Evolutionary conservation across 768 basidiomycete species (phyloP).

Genomic region (Kwoniella mangroviensis): DNA sequence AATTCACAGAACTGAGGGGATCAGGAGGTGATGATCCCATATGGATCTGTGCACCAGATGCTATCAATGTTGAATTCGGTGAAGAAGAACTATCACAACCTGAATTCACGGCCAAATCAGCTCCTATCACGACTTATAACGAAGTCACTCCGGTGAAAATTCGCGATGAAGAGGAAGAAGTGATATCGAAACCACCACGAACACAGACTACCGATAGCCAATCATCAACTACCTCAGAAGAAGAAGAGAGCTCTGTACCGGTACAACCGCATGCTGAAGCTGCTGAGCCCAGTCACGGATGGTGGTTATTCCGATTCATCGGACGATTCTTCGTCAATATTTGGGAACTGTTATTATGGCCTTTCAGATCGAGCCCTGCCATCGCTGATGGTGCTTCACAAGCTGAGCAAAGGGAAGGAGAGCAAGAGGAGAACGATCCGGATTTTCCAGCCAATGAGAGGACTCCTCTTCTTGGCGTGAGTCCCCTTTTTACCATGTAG

Average conservation of each 20-base stretch:
- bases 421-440: conserved; percentile 7
- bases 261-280: not conserved
- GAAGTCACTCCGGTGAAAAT: not conserved
- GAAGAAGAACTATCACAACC: conserved; percentile 29
- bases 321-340: conserved; percentile 29
- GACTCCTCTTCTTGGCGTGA: conserved; percentile 29
- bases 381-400: not conserved
- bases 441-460: conserved; percentile 17
- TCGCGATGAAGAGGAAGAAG: not conserved
- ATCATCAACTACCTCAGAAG: not conserved
- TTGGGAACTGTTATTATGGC: conserved; percentile 18
- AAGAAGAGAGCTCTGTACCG: not conserved
- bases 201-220: no score
- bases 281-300: not conserved
- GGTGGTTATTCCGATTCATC: conserved; percentile 27
- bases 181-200: not conserved
- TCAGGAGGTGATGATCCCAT: conserved; percentile 22
- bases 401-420: not conserved
- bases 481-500: not conserved
- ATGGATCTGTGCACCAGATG: conserved; percentile 31
- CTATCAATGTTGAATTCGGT: conserved; percentile 15
- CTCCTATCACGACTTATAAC: not conserved
- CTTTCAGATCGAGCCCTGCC: conserved; percentile 13
- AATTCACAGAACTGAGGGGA: conserved; percentile 24
- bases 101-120: not conserved